Conservation (phyloP, 2,329 filamentous ascomycete genomes). For the Penicillium sp. region DNA sequence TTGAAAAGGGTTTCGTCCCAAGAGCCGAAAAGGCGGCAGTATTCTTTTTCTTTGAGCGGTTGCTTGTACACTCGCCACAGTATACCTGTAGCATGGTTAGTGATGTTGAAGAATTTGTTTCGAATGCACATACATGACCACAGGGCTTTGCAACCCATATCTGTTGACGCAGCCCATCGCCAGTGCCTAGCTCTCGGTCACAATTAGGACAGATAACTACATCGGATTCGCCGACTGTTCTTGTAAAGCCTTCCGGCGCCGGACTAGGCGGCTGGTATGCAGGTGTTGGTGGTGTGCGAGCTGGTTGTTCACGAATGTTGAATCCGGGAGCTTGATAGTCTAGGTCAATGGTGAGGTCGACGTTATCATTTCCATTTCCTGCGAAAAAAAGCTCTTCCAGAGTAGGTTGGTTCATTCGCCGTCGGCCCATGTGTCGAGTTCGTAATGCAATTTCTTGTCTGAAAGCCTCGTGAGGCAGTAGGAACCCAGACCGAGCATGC, state of each 20-base stretch:
- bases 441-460: constrained; percentile 22
- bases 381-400: constrained; percentile 9
- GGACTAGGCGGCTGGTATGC: constrained; percentile 61
- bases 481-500: not conserved
- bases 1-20: constrained; percentile 38
- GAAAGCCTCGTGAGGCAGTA: constrained; percentile 15
- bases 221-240: constrained; percentile 67
- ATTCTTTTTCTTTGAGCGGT: constrained; percentile 37
- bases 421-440: constrained; percentile 11
- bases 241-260: constrained; percentile 72
- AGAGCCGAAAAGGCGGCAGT: constrained; percentile 18
- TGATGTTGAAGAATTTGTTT: not conserved
- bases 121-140: constrained; percentile 68
- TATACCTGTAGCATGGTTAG: constrained; percentile 37
- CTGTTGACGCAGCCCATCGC: constrained; percentile 68
- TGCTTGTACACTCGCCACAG: constrained; percentile 44
- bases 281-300: constrained; percentile 17
- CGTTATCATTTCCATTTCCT: constrained; percentile 2
- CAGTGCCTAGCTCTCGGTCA: constrained; percentile 74
- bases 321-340: constrained; percentile 34
- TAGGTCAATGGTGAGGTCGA: constrained; percentile 11
- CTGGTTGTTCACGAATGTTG: constrained; percentile 24
- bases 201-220: constrained; percentile 83
- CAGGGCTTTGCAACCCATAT: constrained; percentile 91
- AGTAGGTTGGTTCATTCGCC: not conserved